Percentiles rank a stretch among this genome's conserved stretches.
These are phyloP conservation scores for Kazachstania sp. DNA, from an alignment of 1,139 yeast species.

Conservation along the genomic window DNA sequence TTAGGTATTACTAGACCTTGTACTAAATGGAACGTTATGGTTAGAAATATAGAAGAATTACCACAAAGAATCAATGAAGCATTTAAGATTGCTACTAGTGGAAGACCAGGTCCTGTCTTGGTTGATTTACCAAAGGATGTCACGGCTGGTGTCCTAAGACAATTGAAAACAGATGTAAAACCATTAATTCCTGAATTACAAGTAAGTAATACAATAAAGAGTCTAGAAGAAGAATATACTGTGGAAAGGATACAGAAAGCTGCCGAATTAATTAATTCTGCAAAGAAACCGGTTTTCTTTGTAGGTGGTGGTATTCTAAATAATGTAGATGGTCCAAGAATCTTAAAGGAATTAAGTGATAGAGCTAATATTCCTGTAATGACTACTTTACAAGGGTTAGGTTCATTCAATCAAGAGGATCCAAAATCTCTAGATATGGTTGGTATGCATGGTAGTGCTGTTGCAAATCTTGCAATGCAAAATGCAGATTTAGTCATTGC, in stretches of 20 bases:
- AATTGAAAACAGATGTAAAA: constrained; percentile 66
- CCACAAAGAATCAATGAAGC: constrained; percentile 97
- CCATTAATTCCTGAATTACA: constrained; percentile 77
- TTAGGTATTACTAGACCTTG: constrained; percentile 94
- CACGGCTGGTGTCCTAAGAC: constrained; percentile 80
- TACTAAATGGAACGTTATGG: constrained; percentile 99
- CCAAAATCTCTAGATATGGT: constrained; percentile 88
- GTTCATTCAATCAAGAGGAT: constrained; percentile 89
- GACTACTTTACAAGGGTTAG: constrained; percentile 87
- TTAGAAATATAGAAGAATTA: constrained; percentile 83
- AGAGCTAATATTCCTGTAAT: constrained; percentile 93
- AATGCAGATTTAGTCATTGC: constrained; percentile 89
- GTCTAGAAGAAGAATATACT: constrained; percentile 69
- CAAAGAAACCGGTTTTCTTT: constrained; percentile 81
- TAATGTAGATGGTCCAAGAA: constrained; percentile 69
- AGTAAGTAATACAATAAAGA: constrained; percentile 54
- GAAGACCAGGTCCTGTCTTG: constrained; percentile 97
- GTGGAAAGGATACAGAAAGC: constrained; percentile 67
- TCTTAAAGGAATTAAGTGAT: constrained; percentile 76
- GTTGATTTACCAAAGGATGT: constrained; percentile 98
- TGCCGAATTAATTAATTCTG: constrained; percentile 67
- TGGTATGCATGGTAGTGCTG: constrained; percentile 97
- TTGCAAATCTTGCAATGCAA: constrained; percentile 91
- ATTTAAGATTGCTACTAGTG: constrained; percentile 89
- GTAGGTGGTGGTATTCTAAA: constrained; percentile 89